Evolutionary conservation across 2,329 filamentous ascomycete species (phyloP).

Genomic region (Ophiostoma populinum): DNA sequence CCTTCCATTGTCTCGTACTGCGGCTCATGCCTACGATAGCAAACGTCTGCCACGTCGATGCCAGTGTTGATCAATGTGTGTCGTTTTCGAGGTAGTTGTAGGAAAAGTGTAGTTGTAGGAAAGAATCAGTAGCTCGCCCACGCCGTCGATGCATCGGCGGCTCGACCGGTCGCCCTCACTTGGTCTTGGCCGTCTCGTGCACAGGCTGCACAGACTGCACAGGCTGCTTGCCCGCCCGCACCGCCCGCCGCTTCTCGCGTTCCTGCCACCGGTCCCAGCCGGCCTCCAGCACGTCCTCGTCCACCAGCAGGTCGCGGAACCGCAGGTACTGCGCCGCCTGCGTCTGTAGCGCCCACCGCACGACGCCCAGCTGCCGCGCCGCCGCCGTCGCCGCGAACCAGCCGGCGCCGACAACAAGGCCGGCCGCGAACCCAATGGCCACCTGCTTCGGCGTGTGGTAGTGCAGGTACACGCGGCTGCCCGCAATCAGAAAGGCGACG

Average conservation of each 20-base stretch:
- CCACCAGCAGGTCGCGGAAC: slow-evolving; percentile 66
- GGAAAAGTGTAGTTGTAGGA: too few species aligned
- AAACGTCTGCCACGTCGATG: too few species aligned
- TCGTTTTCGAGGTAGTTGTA: too few species aligned
- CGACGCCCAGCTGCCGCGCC: slow-evolving; percentile 47
- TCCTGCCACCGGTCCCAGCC: slow-evolving; percentile 88
- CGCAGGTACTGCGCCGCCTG: slow-evolving; percentile 48
- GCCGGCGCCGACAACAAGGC: slow-evolving; percentile 47
- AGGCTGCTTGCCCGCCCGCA: too few species aligned
- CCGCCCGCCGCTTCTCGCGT: too few species aligned
- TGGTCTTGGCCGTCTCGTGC: slow-evolving; percentile 18
- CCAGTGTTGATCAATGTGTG: too few species aligned
- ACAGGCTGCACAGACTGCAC: slow-evolving; percentile 18
- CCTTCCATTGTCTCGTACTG: background rate
- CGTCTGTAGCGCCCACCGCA: slow-evolving; percentile 55
- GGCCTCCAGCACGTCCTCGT: slow-evolving; percentile 76
- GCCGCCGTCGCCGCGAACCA: slow-evolving; percentile 67
- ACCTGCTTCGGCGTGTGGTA: slow-evolving; percentile 89
- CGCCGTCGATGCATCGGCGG: too few species aligned
- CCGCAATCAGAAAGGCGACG: slow-evolving; percentile 53
- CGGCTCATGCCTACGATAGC: too few species aligned
- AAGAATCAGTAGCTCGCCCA: too few species aligned
- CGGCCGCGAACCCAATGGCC: slow-evolving; percentile 57
- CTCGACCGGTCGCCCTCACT: slow-evolving; percentile 14
- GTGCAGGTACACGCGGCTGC: slow-evolving; percentile 74